Conservation (phyloP, 306 rosid genomes). For the Glycine soja region DNA sequence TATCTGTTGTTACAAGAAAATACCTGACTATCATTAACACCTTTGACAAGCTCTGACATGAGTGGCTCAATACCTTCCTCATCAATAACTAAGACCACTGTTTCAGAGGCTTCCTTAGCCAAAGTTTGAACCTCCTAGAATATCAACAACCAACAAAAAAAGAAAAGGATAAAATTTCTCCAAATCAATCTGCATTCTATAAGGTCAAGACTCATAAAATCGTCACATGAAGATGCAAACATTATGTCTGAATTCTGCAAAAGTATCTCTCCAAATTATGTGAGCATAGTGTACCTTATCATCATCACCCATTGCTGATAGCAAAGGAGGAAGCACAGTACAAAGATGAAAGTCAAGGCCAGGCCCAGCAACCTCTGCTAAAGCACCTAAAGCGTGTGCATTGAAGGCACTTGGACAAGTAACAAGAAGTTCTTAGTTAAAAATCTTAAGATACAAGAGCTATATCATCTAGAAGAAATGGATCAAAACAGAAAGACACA, state of each 20-base stretch:
- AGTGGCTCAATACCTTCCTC: constrained; percentile 93
- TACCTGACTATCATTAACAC: constrained; percentile 86
- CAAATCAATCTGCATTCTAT: constrained; percentile 15
- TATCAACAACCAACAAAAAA: constrained; percentile 40
- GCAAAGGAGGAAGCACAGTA: constrained; percentile 90
- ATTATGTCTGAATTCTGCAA: constrained; percentile 28
- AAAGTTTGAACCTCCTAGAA: constrained; percentile 82
- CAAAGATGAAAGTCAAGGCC: constrained; percentile 86
- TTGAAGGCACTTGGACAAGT: constrained; percentile 74
- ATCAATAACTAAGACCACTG: constrained; percentile 83
- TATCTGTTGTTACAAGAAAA: constrained; percentile 2
- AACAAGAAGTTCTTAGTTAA: constrained; percentile 28
- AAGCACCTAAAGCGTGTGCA: constrained; percentile 98
- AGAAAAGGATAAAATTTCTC: neutral
- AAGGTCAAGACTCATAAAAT: constrained; percentile 12
- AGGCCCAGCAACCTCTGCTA: constrained; percentile 98
- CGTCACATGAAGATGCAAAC: constrained; percentile 27
- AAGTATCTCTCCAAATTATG: constrained; percentile 26
- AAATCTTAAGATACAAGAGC: neutral
- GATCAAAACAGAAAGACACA: constrained; percentile 49
- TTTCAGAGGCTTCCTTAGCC: constrained; percentile 93
- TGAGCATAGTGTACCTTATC: constrained; percentile 59
- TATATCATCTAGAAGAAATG: constrained; percentile 26
- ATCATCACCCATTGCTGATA: constrained; percentile 77
- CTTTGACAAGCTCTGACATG: constrained; percentile 82